Percentiles rank a stretch among this genome's conserved stretches.
These are phyloP conservation scores for Pichia paraexigua DNA, from an alignment of 805 yeast genomes.

Conservation along the genomic window DNA sequence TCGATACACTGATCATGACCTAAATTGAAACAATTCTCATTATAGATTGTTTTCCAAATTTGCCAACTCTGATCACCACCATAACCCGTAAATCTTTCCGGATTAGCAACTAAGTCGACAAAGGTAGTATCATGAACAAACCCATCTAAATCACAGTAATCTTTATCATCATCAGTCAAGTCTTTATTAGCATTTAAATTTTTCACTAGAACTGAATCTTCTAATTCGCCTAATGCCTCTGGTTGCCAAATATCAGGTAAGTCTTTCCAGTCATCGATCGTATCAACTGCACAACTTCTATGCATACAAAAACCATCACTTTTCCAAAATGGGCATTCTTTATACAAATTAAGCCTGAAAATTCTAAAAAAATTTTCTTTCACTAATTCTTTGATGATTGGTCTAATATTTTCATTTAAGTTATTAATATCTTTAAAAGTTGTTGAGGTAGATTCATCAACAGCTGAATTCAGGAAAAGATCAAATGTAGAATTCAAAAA, in stretches of 20 bases:
- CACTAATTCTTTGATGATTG: constrained; percentile 50
- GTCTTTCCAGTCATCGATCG: constrained; percentile 64
- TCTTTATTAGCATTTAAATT: constrained; percentile 23
- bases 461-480: background rate
- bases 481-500: constrained; percentile 13
- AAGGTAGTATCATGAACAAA: constrained; percentile 65
- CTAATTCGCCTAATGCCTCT: constrained; percentile 52
- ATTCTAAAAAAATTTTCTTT: constrained; percentile 77
- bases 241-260: constrained; percentile 70
- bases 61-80: constrained; percentile 87
- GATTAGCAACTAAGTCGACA: constrained; percentile 80
- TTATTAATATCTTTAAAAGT: constrained; percentile 41
- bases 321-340: constrained; percentile 80
- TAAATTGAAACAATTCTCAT: constrained; percentile 70
- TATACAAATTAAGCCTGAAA: constrained; percentile 77
- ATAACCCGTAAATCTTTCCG: constrained; percentile 95
- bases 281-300: constrained; percentile 83
- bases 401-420: constrained; percentile 45
- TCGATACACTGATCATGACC: constrained; percentile 60
- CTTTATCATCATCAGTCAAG: constrained; percentile 22
- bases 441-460: constrained; percentile 25
- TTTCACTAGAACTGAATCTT: constrained; percentile 29
- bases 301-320: constrained; percentile 79
- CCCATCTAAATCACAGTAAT: constrained; percentile 59
- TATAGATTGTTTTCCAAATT: constrained; percentile 89